Evolutionary conservation across 139 green algal genomes (phyloP).

Genomic region (Chlamydomonas schloesseri): DNA sequence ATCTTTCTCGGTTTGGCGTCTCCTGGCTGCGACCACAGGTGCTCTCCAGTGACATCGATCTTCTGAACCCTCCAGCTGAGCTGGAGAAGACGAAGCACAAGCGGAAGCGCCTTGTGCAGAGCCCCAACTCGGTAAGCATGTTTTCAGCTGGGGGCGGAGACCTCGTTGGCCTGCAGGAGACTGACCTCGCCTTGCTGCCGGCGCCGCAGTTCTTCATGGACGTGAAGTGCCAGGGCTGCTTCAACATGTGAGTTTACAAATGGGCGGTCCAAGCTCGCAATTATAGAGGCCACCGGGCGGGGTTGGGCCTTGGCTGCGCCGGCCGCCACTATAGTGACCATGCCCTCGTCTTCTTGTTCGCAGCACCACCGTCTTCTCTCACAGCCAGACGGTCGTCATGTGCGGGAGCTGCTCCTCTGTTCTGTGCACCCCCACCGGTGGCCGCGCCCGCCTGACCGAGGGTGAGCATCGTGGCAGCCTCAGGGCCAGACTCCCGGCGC

Average conservation of each 20-base stretch:
- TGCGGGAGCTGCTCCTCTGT: conserved; percentile 96
- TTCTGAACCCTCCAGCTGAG: conserved; percentile 96
- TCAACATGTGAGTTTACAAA: conserved; percentile 84
- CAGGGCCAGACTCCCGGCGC: no score
- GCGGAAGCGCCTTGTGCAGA: conserved; percentile 89
- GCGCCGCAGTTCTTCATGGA: conserved; percentile 70
- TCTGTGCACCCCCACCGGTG: conserved; percentile 97
- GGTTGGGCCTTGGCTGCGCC: background rate
- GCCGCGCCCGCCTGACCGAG: conserved; percentile 94
- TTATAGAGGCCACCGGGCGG: background rate
- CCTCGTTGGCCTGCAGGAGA: conserved; percentile 61
- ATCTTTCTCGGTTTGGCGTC: no score
- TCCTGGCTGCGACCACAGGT: conserved; percentile 1
- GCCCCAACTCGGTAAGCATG: conserved; percentile 37
- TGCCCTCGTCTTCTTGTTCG: conserved; percentile 23
- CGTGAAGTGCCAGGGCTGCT: conserved; percentile 93
- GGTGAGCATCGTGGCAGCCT: conserved; percentile 61
- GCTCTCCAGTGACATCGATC: conserved; percentile 88
- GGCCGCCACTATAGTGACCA: conserved; percentile 11
- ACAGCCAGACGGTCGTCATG: conserved; percentile 97
- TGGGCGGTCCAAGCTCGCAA: background rate
- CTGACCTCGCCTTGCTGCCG: conserved; percentile 76
- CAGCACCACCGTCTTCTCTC: conserved; percentile 99
- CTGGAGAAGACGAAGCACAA: conserved; percentile 98
- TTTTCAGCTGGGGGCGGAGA: background rate